These are phyloP conservation scores for Brassica balearica DNA, from an alignment of 441 rosid genomes.

Conservation along the genomic window DNA sequence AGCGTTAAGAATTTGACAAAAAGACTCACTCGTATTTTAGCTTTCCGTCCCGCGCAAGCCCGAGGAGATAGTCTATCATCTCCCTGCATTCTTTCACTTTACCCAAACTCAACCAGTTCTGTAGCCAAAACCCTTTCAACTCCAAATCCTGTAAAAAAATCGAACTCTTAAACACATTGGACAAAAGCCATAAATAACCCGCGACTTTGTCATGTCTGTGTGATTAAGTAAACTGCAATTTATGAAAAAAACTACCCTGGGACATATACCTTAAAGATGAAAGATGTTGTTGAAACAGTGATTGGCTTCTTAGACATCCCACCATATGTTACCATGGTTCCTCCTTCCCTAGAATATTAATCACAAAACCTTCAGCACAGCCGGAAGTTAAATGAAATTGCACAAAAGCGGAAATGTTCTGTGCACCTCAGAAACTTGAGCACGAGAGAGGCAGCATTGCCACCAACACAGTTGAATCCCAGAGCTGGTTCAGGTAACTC, in stretches of 20 bases:
- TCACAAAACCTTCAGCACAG: conserved; percentile 18
- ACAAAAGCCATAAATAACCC: neutral
- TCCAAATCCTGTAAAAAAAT: conserved; percentile 64
- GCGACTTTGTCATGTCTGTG: neutral
- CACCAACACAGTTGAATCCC: conserved; percentile 94
- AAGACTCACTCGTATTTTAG: conserved; percentile 79
- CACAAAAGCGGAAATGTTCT: conserved; percentile 14
- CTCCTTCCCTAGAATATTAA: conserved; percentile 60
- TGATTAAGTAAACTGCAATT: neutral
- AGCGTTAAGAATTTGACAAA: neutral
- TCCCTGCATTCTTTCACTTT: conserved; percentile 69
- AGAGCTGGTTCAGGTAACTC: conserved; percentile 70
- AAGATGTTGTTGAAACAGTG: conserved; percentile 72
- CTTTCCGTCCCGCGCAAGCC: conserved; percentile 63
- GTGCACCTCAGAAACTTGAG: conserved; percentile 78
- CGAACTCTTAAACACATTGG: neutral
- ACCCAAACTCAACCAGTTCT: conserved; percentile 69
- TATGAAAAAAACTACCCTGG: neutral
- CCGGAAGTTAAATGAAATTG: neutral
- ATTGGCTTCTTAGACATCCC: conserved; percentile 58
- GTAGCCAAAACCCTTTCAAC: conserved; percentile 91
- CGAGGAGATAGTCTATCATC: conserved; percentile 79
- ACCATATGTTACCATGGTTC: conserved; percentile 94
- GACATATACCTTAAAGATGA: conserved; percentile 79
- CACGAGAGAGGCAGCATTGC: conserved; percentile 79